Conservation (phyloP, 306 rosid genomes). For the Cucurbita argyrosperma region DNA sequence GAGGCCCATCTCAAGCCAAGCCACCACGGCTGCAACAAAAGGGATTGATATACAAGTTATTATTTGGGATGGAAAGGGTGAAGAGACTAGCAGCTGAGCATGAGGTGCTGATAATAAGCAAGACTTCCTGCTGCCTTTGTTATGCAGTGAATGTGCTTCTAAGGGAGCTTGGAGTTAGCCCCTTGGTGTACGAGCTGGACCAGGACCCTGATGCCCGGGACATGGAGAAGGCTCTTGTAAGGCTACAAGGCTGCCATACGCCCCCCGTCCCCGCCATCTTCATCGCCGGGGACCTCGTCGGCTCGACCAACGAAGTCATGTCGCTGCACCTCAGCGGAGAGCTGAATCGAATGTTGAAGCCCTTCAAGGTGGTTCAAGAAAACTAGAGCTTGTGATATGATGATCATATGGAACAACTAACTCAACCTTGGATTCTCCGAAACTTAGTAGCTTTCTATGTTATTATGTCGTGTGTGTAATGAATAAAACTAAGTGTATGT, state of each 20-base stretch:
- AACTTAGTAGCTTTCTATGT: no score
- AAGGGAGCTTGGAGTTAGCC: constrained; percentile 30
- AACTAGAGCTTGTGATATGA: neutral
- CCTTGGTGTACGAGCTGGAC: constrained; percentile 43
- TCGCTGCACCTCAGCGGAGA: constrained; percentile 55
- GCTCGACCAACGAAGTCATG: constrained; percentile 60
- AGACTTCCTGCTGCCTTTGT: constrained; percentile 56
- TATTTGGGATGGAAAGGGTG: constrained; percentile 41
- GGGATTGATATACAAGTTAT: no score
- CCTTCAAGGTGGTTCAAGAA: constrained; percentile 13
- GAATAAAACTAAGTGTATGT: no score
- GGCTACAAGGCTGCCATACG: constrained; percentile 23
- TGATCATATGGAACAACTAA: no score
- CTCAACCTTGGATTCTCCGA: no score
- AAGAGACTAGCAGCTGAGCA: constrained; percentile 32
- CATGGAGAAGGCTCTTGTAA: constrained; percentile 46
- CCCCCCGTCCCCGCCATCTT: constrained; percentile 56
- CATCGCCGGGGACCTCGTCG: constrained; percentile 41
- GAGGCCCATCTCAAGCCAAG: neutral
- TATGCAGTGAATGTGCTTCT: constrained; percentile 41
- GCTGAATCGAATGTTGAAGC: constrained; percentile 30
- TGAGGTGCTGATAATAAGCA: constrained; percentile 52
- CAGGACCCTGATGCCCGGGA: constrained; percentile 45
- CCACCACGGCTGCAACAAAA: no score
- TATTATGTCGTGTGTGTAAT: no score